Conservation (phyloP, 2,329 filamentous ascomycete species). For the Diaporthe capsici region DNA sequence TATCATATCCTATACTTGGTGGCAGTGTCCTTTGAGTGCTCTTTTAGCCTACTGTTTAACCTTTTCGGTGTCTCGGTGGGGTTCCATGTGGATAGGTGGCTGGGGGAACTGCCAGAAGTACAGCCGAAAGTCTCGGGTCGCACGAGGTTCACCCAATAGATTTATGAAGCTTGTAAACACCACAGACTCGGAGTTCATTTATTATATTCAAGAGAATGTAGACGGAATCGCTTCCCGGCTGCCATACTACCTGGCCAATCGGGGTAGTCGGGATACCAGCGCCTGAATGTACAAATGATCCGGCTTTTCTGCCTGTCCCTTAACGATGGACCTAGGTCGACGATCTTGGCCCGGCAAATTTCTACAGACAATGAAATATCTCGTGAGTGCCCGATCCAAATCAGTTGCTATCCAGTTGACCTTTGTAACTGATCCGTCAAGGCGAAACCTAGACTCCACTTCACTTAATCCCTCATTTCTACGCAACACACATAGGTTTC, state of each 20-base stretch:
- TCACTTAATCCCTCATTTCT: neutral
- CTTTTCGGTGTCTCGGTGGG: neutral
- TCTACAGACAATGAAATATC: neutral
- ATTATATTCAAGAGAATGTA: neutral
- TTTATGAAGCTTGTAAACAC: neutral
- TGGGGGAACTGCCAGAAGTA: neutral
- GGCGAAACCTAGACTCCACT: neutral
- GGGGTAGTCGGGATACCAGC: neutral
- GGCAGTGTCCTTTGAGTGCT: neutral
- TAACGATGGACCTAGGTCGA: neutral
- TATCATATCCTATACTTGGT: neutral
- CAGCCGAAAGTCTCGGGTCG: neutral
- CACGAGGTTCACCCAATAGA: neutral
- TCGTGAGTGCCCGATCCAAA: neutral
- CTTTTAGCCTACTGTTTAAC: neutral
- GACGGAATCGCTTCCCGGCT: neutral
- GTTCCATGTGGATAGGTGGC: neutral
- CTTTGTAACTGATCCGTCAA: neutral
- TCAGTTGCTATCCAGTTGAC: neutral
- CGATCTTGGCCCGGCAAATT: neutral
- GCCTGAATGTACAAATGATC: slow-evolving; percentile 7
- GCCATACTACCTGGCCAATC: neutral
- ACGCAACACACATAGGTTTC: neutral
- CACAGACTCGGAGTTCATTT: neutral
- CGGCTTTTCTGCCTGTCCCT: slow-evolving; percentile 14